Conservation (phyloP, 2,329 filamentous ascomycete genomes). For the Ambrosiella beaveri region DNA sequence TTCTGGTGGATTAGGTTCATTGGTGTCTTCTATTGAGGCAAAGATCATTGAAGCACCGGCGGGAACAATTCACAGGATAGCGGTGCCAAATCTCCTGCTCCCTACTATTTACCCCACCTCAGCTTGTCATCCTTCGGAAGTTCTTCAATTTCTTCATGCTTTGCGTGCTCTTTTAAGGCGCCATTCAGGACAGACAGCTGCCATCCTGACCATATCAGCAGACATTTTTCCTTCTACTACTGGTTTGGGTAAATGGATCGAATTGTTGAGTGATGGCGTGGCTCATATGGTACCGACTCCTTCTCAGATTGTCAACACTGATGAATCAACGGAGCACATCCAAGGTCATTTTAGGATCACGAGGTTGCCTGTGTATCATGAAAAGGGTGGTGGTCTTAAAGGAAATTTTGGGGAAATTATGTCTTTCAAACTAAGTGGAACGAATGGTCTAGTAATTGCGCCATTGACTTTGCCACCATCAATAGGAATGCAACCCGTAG, state of each 20-base stretch:
- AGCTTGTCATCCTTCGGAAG: constrained; percentile 49
- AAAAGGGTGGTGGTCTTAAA: constrained; percentile 65
- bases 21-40: constrained; percentile 29
- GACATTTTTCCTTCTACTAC: constrained; percentile 60
- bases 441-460: constrained; percentile 64
- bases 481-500: constrained; percentile 38
- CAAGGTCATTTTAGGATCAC: constrained; percentile 73
- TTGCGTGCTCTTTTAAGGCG: constrained; percentile 58
- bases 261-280: constrained; percentile 69
- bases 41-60: constrained; percentile 40
- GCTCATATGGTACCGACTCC: constrained; percentile 43
- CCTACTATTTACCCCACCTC: constrained; percentile 65
- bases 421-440: constrained; percentile 73
- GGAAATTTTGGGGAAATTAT: constrained; percentile 63
- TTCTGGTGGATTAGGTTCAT: constrained; percentile 33
- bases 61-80: constrained; percentile 55
- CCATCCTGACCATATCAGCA: constrained; percentile 60
- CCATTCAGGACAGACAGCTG: constrained; percentile 47
- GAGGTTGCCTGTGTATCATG: constrained; percentile 67
- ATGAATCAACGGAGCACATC: constrained; percentile 7
- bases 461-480: constrained; percentile 80
- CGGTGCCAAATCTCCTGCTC: constrained; percentile 73
- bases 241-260: constrained; percentile 70
- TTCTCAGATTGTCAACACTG: constrained; percentile 9
- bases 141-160: constrained; percentile 67